Base-by-base conservation (phyloP, 23 red algal species). In the Pyropia yezoensis region DNA sequence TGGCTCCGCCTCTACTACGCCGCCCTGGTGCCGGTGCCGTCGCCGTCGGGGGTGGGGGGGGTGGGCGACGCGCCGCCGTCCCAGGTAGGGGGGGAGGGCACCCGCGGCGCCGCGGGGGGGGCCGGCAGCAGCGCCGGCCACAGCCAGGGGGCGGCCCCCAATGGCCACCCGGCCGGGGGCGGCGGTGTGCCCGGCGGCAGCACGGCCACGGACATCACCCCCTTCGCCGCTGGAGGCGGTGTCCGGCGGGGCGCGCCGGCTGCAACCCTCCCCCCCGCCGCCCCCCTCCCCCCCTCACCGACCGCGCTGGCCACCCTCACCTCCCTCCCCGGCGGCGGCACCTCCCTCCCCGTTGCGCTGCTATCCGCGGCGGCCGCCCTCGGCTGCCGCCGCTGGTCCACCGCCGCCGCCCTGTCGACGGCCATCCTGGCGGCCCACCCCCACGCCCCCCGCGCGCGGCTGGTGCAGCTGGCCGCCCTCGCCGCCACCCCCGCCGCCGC, bases 401-500 rank as follows among this genome's bases (percentile, higher is more conserved):
- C 22, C 29, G 75, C 71, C 70, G 70, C 69, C 9, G 23, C 50
- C 24, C 17, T 67, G 3, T 69, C 61, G 18, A 61, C 63, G 7
- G 34, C 19, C 30, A 71, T 87, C n/a, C 33, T 76, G 1, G 59
- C 45, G 18, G 27, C 49, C 13, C 65, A 87, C 34, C 82, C 82
- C 17, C 63, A 73, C 53, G 6, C n/a, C 13, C 16, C 62, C n/a
- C 51, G 47, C n/a, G 66, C 76, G 47, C 57, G 61, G 16, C 60
- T 47, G 6, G 69, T 67, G 45, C 75, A 87, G 52, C 63, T 87
- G 22, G 72, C 82, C 19, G 63, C 71, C 18, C 71, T 91, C 8
- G 76, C 82, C 26, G 87, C 65, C 16, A 33, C 82, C 29, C 66
- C 71, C 45, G 52, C 74, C 15, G 77, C 75, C 28, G 28, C 34